Evolutionary conservation across 805 yeast species (phyloP), one percentile per base, ranked within the genome.

Genomic region (Candida nonsorbophila): DNA sequence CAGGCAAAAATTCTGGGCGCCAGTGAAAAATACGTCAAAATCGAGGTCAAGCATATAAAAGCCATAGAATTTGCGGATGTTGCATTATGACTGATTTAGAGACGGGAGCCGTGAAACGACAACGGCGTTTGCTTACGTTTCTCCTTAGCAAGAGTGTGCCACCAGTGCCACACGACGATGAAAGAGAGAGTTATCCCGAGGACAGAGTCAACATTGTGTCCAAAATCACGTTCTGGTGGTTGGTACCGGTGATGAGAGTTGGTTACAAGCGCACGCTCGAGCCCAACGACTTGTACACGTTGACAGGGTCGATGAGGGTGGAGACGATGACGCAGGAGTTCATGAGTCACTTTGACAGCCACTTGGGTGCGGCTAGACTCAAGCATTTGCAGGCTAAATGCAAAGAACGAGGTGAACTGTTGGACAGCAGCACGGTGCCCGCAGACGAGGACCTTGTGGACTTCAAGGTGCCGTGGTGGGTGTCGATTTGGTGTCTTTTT

Each of bases 181-280:
- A 75, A 36, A 49, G 84, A 32, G 45, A 32, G 9, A 45, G 41
- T 4, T 76, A 59, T 44, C 83, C 82, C 0, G 56, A 50, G 29
- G 53, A 52, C 17, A 32, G 20, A 6, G 59, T 68, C 10, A 67
- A 67, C 30, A 22, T 52, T 16, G 5, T 76, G 7, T 62, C 67
- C 9, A 55, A 55, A 40, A 26, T 64, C 0, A 71, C 77, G 42
- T 76, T 81, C 49, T 68, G 79, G 74, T 84, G 90, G 88, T 53
- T 83, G 25, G 44, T 55, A 15, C 87, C 87, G 0, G 42, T 83
- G 22, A 54, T 84, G 62, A 56, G 53, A 10, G 70, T 72, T 6
- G 92, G 94, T 5, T 83, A 83, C 51, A 79, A 75, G 50, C 65
- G 92, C 45, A 80, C 88, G 0, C 54, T 84, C 25, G 72, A 71